Base-by-base conservation (phyloP, 2,329 filamentous ascomycete species). In the Monosporascus sp. region DNA sequence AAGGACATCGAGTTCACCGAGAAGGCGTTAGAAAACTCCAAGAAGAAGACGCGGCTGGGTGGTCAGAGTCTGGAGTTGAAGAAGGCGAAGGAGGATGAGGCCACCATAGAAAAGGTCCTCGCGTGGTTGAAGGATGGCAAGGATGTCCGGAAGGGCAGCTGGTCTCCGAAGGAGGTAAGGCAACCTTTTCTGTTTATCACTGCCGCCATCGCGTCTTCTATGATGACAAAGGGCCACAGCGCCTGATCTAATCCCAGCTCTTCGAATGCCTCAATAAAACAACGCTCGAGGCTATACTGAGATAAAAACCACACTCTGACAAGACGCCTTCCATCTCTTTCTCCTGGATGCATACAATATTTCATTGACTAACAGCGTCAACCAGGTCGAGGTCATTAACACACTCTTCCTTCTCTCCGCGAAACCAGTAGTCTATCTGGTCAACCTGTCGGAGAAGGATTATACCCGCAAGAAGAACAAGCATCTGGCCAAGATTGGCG, bases 221-320 rank as follows among this genome's bases (percentile, higher is more conserved):
- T 96, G 94, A 97, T 97, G 94, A 97, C 86, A 88, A 96, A 96
- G 88, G 94, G 91, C 90, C 86, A 82, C 79, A 78, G 75, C 82
- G 89, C 91, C 92, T 88, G 88, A 91, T 81, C 79, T 89, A 92
- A 96, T 90, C 94, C 94, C 94, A 99, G 94, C 94, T 99, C 94
- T 88, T 96, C 87, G 93, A 97, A 87, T 84, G 82, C 84, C 88
- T 89, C 85, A 81, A 76, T 76, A 74, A 76, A 63, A 77, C 75
- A 84, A 89, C 85, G 82, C 81, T 79, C 43, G 88, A 90, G 88
- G 80, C 79, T 80, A 83, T 85, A 70, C 75, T 97, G 93, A 95
- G 91, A 97, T 87, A 80, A 89, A 79, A 77, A 83, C 81, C 81
- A 80, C 75, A 76, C 72, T 85, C 88, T 91, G 88, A 90, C 74